phyloP scores from a whole-genome alignment of 768 basidiomycete species.

The Mycena filopes region DNA sequence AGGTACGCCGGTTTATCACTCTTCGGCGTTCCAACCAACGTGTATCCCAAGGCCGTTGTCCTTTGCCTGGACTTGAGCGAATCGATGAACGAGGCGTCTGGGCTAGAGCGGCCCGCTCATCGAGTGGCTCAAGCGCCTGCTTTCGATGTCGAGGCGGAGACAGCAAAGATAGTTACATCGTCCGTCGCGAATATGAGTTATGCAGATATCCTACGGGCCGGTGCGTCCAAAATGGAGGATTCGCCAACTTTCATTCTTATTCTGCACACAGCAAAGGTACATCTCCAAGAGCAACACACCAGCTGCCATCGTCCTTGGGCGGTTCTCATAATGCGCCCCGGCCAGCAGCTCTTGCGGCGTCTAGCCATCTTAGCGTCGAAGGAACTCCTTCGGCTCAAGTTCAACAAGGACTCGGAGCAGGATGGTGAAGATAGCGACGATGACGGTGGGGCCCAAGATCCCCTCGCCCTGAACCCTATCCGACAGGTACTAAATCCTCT shows the following conservation, averaged over 20 bases:
- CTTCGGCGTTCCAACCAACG: too few species aligned
- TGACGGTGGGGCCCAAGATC: background rate
- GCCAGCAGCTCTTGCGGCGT: background rate
- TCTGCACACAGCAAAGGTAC: slow-evolving; percentile 22
- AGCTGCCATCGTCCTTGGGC: slow-evolving; percentile 31
- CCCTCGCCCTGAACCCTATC: background rate
- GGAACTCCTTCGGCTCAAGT: background rate
- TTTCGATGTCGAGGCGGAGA: slow-evolving; percentile 21
- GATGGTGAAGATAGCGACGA: background rate
- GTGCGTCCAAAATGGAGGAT: slow-evolving; percentile 7
- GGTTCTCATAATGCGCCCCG: background rate
- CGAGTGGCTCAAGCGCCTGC: background rate
- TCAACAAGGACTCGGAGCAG: background rate
- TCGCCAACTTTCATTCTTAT: background rate
- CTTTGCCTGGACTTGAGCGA: slow-evolving; percentile 42
- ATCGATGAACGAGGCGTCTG: slow-evolving; percentile 39
- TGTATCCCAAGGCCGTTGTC: slow-evolving; percentile 36
- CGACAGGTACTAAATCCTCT: background rate
- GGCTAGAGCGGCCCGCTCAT: slow-evolving; percentile 19
- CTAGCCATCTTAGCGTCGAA: slow-evolving; percentile 7
- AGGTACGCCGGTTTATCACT: slow-evolving; percentile 37
- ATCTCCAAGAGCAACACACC: slow-evolving; percentile 13
- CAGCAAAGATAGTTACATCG: background rate
- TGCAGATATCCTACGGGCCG: slow-evolving; percentile 20
- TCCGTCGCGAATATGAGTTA: slow-evolving; percentile 3